Base-by-base conservation (phyloP, 176 grass and related monocot species). In the Juncus effusus region DNA sequence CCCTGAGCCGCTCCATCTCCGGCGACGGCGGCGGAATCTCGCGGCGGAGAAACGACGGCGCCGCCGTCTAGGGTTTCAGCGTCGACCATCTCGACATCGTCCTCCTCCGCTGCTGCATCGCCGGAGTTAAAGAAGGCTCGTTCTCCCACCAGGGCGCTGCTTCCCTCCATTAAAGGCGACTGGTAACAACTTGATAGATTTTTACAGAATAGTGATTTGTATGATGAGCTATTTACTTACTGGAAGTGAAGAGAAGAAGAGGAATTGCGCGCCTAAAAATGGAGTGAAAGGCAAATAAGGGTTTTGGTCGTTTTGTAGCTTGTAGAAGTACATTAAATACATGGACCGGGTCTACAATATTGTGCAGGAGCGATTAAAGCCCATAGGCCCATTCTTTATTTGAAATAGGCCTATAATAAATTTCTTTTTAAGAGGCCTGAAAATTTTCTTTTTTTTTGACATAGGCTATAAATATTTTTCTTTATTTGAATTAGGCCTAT, bases 11-110 rank as follows among this genome's bases (percentile, higher is more conserved):
- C 14, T 16, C 13, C 58, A 44, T 15, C 65, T 52, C 35, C 76
- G 4, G 58, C 13, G 16, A 28, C 53, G 44, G 50, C 38, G 54
- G 13, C 10, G 16, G 16, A 36, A 9, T 51, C 55, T 4, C 62
- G 55, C 14, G 73, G 13, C 13, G 39, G 51, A n/a, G 55, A 38
- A 38, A 61, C 62, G 35, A 55, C 78, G 54, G 16, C 11, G 54
- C 45, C 74, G 35, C 38, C 78, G 44, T 47, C 73, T 45, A 62
- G 72, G 59, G 67, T 61, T 54, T 85, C 74, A 40, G 74, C 85
- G 7, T 89, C 90, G 6, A 81, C 81, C 90, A 95, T 95, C 61
- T 89, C 82, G 36, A 89, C 71, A 56, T 95, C 90, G 15, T 81
- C 74, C 15, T 58, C 78, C 4, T 77, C 51, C 19, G 19, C 19